Percentiles rank a stretch among this genome's conserved stretches.
Conservation (phyloP, 208 protist genomes). For the Wallacemonas sp. region DNA sequence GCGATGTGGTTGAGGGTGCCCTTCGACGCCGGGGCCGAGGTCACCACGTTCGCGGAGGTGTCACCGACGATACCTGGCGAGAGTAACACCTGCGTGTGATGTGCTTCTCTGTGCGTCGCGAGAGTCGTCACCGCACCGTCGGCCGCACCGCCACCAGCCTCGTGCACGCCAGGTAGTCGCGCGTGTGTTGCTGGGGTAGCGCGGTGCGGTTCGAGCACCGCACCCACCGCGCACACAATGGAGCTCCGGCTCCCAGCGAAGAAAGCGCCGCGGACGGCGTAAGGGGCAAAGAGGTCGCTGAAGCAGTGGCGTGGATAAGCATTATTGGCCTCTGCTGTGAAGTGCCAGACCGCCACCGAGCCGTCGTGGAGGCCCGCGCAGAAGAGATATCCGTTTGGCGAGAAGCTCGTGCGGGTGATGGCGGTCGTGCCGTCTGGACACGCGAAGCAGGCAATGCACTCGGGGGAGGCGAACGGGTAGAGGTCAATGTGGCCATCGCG, state of each 20-base stretch:
- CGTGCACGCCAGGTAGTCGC: not conserved
- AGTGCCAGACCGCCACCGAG: slow-evolving; percentile 67
- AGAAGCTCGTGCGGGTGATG: slow-evolving; percentile 57
- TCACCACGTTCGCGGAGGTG: not conserved
- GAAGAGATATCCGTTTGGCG: slow-evolving; percentile 69
- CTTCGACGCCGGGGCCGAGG: not conserved
- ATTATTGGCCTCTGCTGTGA: slow-evolving; percentile 29
- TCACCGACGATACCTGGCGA: slow-evolving; percentile 21
- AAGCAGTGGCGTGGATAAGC: slow-evolving; percentile 39
- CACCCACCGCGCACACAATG: slow-evolving; percentile 54
- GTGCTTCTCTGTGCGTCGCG: not conserved
- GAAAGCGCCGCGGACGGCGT: slow-evolving; percentile 37
- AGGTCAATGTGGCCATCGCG: slow-evolving; percentile 72
- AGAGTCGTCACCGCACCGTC: not conserved
- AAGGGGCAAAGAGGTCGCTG: slow-evolving; percentile 37
- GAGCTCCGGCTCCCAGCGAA: slow-evolving; percentile 75
- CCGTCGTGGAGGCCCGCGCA: slow-evolving; percentile 69
- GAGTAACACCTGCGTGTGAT: slow-evolving; percentile 23
- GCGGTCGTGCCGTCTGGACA: slow-evolving; percentile 26
- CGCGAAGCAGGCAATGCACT: slow-evolving; percentile 63
- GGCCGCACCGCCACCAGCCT: not conserved
- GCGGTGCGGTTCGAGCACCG: slow-evolving; percentile 36
- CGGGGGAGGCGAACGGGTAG: slow-evolving; percentile 69
- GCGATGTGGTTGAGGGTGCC: not conserved
- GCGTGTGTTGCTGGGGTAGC: no score